Evolutionary conservation across 2,329 filamentous ascomycete genomes (phyloP), one percentile per base, ranked within the genome.

Genomic region (Uncinocarpus reesii): DNA sequence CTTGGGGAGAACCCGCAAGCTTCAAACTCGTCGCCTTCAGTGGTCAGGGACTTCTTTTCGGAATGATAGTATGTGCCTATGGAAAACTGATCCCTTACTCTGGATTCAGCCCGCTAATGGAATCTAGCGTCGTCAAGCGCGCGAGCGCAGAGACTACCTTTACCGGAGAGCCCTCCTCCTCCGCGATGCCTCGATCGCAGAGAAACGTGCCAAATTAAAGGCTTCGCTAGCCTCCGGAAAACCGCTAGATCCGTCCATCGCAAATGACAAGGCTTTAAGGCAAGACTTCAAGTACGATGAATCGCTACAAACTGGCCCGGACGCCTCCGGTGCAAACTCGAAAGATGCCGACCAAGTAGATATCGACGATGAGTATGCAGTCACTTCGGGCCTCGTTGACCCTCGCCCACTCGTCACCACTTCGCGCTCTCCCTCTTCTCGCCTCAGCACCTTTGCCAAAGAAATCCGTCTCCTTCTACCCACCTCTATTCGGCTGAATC

Each of bases 271-370:
- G 66, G 64, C 77, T 24, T 70, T 98, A 48, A 79, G 89, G 36
- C 82, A 86, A 62, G 87, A 96, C 64, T 95, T 84, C 70, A 88
- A 89, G 62, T 98, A 90, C 64, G 92, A 98, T 63, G 90, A 95
- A 67, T 86, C 86, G 3, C 72, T 79, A 20, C 75, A 87, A 49
- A 78, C 83, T 44, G 42, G 52, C 68, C 15, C 43, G 13, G 31
- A 38, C 11, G 13, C 31, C 43, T 87, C 15, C 69, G 58, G 59
- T 35, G 59, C 62, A 40, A 58, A 65, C 18, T 86, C 94, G 60
- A 88, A 95, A 64, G 95, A 95, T 62, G 79, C 82, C 15, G 83
- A 88, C 52, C 74, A 93, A 76, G 83, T 62, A 24, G 89, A 90
- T 29, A 80, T 96, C 37, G 81, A 93, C 42, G 90, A 95, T 59